These are phyloP conservation scores for Apium graveolens DNA, from an alignment of 129 eudicot species.

Conservation along the genomic window DNA sequence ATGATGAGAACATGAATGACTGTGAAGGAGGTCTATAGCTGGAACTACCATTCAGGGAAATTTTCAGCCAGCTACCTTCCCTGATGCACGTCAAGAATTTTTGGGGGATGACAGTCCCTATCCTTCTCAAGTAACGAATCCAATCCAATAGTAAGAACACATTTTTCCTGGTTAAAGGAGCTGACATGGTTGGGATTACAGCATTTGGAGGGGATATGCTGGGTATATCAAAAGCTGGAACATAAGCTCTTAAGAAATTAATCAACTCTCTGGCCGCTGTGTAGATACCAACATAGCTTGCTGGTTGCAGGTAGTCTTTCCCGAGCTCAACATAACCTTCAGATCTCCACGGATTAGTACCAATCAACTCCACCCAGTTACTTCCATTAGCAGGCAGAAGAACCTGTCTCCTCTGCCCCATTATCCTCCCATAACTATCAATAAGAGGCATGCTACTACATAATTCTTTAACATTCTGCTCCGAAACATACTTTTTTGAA, in stretches of 20 bases:
- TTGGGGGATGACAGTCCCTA: slow-evolving; percentile 11
- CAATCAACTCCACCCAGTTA: slow-evolving; percentile 45
- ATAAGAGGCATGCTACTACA: slow-evolving; percentile 36
- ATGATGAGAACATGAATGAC: slow-evolving; percentile 32
- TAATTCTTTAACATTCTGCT: slow-evolving; percentile 9
- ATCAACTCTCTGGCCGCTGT: slow-evolving; percentile 21
- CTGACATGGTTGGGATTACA: slow-evolving; percentile 33
- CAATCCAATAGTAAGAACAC: slow-evolving; percentile 39
- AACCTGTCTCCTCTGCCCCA: slow-evolving; percentile 18
- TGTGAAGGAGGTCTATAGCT: slow-evolving; percentile 38
- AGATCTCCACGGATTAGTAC: slow-evolving; percentile 43
- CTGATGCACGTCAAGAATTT: slow-evolving; percentile 31
- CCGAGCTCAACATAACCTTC: slow-evolving; percentile 45
- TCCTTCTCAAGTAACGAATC: slow-evolving; percentile 26
- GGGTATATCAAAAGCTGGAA: slow-evolving; percentile 45
- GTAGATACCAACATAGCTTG: slow-evolving; percentile 18
- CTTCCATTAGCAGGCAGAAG: slow-evolving; percentile 53
- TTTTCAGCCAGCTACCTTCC: slow-evolving; percentile 49
- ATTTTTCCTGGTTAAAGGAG: slow-evolving; percentile 30
- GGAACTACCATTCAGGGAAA: slow-evolving; percentile 27
- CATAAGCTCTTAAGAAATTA: slow-evolving; percentile 18
- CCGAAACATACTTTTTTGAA: slow-evolving; percentile 6
- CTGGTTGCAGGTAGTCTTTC: slow-evolving; percentile 29
- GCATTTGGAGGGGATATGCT: slow-evolving; percentile 37
- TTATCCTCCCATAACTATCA: slow-evolving; percentile 34